phyloP scores from a whole-genome alignment of 345 rosid genomes.

The Capsella bursapastoris region DNA sequence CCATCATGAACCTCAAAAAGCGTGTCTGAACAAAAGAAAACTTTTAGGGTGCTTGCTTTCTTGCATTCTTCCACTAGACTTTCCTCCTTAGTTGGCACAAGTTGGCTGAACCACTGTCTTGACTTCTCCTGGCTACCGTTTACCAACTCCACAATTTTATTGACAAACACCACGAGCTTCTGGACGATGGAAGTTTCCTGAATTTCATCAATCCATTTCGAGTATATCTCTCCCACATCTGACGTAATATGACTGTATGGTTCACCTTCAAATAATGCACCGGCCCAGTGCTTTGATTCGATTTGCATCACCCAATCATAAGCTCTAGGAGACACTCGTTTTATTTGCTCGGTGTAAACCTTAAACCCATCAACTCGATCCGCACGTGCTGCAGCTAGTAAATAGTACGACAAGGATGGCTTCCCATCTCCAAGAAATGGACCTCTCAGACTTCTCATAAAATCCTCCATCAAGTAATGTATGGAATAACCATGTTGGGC shows the following conservation, averaged over 20 bases:
- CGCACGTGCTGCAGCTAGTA: constrained; percentile 81
- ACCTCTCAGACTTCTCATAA: constrained; percentile 68
- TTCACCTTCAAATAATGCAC: constrained; percentile 75
- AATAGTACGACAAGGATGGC: constrained; percentile 61
- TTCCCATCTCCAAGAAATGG: constrained; percentile 89
- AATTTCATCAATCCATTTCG: constrained; percentile 75
- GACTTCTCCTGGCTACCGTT: constrained; percentile 53
- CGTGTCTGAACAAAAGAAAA: constrained; percentile 75
- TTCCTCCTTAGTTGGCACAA: constrained; percentile 78
- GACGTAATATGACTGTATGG: constrained; percentile 62
- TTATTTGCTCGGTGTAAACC: constrained; percentile 63
- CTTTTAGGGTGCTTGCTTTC: constrained; percentile 58
- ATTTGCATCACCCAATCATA: constrained; percentile 84
- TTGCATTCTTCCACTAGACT: constrained; percentile 59
- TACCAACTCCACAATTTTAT: constrained; percentile 63
- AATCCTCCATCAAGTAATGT: constrained; percentile 74
- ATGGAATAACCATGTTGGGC: constrained; percentile 74
- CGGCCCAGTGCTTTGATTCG: constrained; percentile 72
- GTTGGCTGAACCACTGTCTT: constrained; percentile 59
- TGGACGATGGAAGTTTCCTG: constrained; percentile 69
- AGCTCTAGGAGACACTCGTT: constrained; percentile 65
- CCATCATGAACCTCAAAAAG: constrained; percentile 89
- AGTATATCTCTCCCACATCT: constrained; percentile 61
- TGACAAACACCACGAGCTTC: constrained; percentile 60
- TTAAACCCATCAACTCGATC: constrained; percentile 63